These are phyloP conservation scores for Scedosporium dehoogii DNA, from an alignment of 2,329 filamentous ascomycete species.

Conservation along the genomic window DNA sequence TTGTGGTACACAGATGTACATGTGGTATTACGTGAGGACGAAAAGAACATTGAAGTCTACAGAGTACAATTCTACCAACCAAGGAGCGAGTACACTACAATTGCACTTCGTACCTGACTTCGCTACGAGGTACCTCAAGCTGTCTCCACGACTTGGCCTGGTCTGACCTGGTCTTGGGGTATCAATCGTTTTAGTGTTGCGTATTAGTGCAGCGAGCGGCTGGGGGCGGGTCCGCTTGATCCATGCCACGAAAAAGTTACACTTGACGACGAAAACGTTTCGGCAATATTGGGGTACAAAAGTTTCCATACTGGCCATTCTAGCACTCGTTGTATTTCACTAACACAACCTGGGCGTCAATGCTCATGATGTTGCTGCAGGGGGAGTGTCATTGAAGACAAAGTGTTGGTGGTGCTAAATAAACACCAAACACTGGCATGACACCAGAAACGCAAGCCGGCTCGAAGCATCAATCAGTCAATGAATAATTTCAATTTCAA, in stretches of 20 bases:
- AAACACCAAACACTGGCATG: too few species aligned
- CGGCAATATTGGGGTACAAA: background rate
- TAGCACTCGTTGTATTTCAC: background rate
- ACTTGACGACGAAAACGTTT: background rate
- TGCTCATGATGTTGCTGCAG: background rate
- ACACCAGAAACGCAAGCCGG: background rate
- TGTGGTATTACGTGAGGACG: too few species aligned
- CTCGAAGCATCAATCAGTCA: background rate
- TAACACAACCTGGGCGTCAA: background rate
- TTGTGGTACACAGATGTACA: too few species aligned
- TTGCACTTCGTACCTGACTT: too few species aligned
- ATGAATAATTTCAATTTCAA: too few species aligned
- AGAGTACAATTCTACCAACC: too few species aligned
- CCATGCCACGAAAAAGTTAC: background rate
- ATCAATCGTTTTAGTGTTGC: background rate
- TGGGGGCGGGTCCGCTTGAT: background rate
- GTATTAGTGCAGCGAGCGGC: background rate
- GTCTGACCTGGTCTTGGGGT: background rate
- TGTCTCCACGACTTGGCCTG: too few species aligned
- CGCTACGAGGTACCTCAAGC: too few species aligned
- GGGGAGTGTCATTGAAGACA: background rate
- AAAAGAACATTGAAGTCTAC: too few species aligned
- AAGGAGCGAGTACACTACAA: too few species aligned
- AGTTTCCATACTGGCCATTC: background rate
- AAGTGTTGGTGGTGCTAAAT: too few species aligned